phyloP scores from a whole-genome alignment of 371 early-diverging fungal species.

The Syncephalastrum monosporum region DNA sequence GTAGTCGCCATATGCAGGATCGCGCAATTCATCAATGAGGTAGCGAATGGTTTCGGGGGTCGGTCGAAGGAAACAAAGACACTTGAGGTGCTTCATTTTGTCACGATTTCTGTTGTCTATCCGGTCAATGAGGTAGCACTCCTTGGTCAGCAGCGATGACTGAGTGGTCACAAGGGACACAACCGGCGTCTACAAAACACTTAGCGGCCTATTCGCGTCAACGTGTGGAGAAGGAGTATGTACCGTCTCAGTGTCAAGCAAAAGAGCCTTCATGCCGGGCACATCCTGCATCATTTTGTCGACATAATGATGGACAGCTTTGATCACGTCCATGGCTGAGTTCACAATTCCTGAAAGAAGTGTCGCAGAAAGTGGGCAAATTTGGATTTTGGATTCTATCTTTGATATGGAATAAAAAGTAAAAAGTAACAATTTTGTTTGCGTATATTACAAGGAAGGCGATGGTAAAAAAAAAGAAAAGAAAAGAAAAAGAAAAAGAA shows the following conservation, averaged over 20 bases:
- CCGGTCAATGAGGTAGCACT: slow-evolving; percentile 91
- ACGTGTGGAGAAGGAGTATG: neutral
- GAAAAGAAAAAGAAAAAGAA: slow-evolving; percentile 2
- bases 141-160: slow-evolving; percentile 83
- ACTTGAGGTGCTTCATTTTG: slow-evolving; percentile 92
- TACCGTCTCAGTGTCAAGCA: slow-evolving; percentile 94
- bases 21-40: slow-evolving; percentile 85
- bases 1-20: slow-evolving; percentile 92
- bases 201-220: no score
- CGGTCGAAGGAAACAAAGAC: slow-evolving; percentile 89
- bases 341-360: neutral
- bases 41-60: slow-evolving; percentile 79
- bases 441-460: neutral
- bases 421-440: neutral
- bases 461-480: neutral
- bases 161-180: slow-evolving; percentile 92
- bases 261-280: slow-evolving; percentile 94
- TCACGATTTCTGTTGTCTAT: slow-evolving; percentile 85
- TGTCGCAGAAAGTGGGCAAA: neutral
- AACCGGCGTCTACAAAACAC: slow-evolving; percentile 74
- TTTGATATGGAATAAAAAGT: neutral
- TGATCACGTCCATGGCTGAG: slow-evolving; percentile 69
- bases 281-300: slow-evolving; percentile 89
- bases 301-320: slow-evolving; percentile 85
- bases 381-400: neutral